Base-by-base conservation (phyloP, 192 early-diverging fungal species). In the Coemansia sp. region DNA sequence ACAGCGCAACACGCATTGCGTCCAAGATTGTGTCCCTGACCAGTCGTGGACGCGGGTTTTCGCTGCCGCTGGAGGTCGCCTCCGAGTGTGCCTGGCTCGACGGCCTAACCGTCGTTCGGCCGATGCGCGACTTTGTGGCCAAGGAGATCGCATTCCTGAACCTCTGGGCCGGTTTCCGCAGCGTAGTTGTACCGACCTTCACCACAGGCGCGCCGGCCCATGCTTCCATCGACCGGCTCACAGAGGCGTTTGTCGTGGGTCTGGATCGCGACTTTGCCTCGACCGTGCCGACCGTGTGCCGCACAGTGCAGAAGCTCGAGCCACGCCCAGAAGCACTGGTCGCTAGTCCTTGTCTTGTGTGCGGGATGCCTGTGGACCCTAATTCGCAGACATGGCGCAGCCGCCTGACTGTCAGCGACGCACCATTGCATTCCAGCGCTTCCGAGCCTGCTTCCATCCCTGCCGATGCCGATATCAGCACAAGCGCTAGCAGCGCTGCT, bases 31-130 rank as follows among this genome's bases (percentile, higher is more conserved):
- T 98, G 40, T 74, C 92, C 7, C 62, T 88, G 40, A 93, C 91
- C 30, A 89, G 91, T 42, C 88, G 90, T 59, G 96, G 96, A 11
- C 89, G 92, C 33, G 96, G 96, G n/a, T 91, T 89, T 62, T 88
- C 86, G 29, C 68, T 96, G 28, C 90, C 94, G 5, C 66, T 91
- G 11, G 93, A 95, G 48, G 87, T 91, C 6, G 84, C 87, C 0
- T 64, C 84, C 7, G 85, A 88, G 51, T 76, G 80, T 8, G 34
- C 59, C 7, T 92, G 85, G 79, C 77, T 87, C 54, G 66, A 82
- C 52, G 83, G 71, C 70, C 49, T 92, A 28, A 71, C 71, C 2
- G 73, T 91, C 6, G 63, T 89, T 22, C 84, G 91, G n/a, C 94
- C 94, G 1, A 85, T 96, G 80, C 89, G 91, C 67, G 94, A 96